Evolutionary conservation across 768 basidiomycete genomes (phyloP), one percentile per base, ranked within the genome.

Genomic region (Leccinum sublutescens): DNA sequence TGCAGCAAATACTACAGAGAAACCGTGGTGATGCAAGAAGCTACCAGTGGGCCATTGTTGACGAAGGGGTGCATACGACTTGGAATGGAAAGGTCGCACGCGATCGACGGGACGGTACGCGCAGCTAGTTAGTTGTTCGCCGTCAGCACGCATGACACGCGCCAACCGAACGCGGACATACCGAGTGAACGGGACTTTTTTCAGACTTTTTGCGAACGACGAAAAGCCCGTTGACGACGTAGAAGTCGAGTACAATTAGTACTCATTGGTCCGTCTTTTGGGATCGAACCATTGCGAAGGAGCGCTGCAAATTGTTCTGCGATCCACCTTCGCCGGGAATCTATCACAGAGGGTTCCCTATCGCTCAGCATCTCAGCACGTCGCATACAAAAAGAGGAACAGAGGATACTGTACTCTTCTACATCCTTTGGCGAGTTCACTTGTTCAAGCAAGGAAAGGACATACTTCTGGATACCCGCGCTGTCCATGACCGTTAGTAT

Each of bases 231-330:
- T 97, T 81, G 7, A 93, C 81, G 60, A 82, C 73, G 47, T 97
- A 78, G 83, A 93, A 97, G 60, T 95, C 85, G 27, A 98, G 78
- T 55, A 95, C 76, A 12, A 79, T 76, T 56, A 82, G 78, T 19
- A 95, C 78, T 87, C 93, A 94, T 36, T 25, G 5, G 5, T 4
- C 79, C 79, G 69, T 96, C 94, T 68, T 91, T 94, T 5, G 88
- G 91, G 50, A 95, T 82, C 1, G 85, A 81, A 12, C 85, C 84
- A 68, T 93, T 95, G 45, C 87, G 87, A 62, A 95, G 77, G 31
- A 97, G 83, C 4, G 84, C 80, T 14, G 82, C 78, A 19, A 97
- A 78, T 73, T 98, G 96, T 50, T 97, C 94, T 52, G 91, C 80
- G 33, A 92, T 84, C 96, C 96, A 99, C 27, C 73, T 71, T 57